Evolutionary conservation across 1,284 basidiomycete genomes (phyloP).

Genomic region (Boletus nobilissimus): DNA sequence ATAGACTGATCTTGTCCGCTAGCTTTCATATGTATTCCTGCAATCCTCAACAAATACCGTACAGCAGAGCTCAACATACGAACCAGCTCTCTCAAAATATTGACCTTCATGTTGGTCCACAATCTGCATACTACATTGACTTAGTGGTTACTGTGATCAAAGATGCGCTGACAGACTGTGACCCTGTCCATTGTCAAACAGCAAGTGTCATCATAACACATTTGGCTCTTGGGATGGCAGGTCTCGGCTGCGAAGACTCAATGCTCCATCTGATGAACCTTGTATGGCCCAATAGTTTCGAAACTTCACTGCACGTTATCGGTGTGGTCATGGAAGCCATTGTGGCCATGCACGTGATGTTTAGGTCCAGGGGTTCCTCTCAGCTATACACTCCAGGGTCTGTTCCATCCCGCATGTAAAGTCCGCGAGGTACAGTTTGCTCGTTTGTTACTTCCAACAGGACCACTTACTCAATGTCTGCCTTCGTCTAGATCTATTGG

Average conservation of each 20-base stretch:
- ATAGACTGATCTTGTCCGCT: too few relatives aligned
- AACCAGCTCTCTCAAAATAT: slow-evolving; percentile 98
- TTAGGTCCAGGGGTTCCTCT: slow-evolving; percentile 94
- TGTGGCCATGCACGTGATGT: slow-evolving; percentile 95
- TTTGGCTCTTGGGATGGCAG: slow-evolving; percentile 95
- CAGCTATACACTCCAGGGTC: slow-evolving; percentile 90
- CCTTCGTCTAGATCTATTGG: slow-evolving; percentile 73
- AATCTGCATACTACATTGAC: slow-evolving; percentile 98
- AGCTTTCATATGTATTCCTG: too few relatives aligned
- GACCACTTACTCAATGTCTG: slow-evolving; percentile 10
- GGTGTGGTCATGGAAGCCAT: slow-evolving; percentile 96
- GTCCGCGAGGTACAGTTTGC: slow-evolving; percentile 83
- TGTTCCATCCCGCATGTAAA: slow-evolving; percentile 96
- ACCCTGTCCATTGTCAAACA: slow-evolving; percentile 98
- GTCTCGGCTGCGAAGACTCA: slow-evolving; percentile 97
- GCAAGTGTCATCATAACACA: slow-evolving; percentile 99
- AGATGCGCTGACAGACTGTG: slow-evolving; percentile 97
- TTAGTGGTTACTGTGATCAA: slow-evolving; percentile 98
- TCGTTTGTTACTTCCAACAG: slow-evolving; percentile 18
- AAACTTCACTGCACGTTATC: slow-evolving; percentile 98
- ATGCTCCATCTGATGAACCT: slow-evolving; percentile 98
- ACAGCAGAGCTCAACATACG: slow-evolving; percentile 98
- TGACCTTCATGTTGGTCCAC: slow-evolving; percentile 99
- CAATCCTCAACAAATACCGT: too few relatives aligned
- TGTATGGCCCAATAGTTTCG: slow-evolving; percentile 99